Percentiles rank a stretch among this genome's conserved stretches.
phyloP scores from a whole-genome alignment of 2,329 filamentous ascomycete genomes.

The Beauveria sp. region DNA sequence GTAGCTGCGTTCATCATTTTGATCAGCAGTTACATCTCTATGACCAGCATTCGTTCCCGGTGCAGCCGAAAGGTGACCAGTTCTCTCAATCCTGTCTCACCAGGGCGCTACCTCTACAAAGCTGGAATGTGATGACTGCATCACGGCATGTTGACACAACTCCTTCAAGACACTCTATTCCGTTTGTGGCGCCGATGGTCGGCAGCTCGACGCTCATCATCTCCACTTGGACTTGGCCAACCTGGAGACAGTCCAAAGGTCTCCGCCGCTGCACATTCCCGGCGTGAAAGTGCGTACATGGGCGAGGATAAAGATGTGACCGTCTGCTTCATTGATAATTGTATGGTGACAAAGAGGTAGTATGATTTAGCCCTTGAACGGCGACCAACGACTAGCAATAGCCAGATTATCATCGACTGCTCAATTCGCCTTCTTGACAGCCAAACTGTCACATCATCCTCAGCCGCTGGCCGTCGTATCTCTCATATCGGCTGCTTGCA shows the following conservation, averaged over 20 bases:
- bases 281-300: neutral
- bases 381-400: neutral
- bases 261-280: neutral
- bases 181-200: neutral
- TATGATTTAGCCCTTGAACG: neutral
- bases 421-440: neutral
- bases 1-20: neutral
- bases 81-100: constrained; percentile 8
- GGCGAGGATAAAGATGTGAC: neutral
- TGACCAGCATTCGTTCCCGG: constrained; percentile 1
- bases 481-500: neutral
- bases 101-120: neutral
- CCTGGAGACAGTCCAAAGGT: neutral
- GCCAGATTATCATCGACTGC: neutral
- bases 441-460: neutral
- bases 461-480: neutral
- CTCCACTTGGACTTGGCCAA: neutral
- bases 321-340: neutral
- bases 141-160: constrained; percentile 11
- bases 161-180: neutral
- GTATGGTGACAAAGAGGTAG: neutral
- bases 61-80: neutral
- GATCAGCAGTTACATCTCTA: neutral
- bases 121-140: constrained; percentile 17
- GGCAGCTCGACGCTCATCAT: neutral